Evolutionary conservation across 2,329 filamentous ascomycete genomes (phyloP), one percentile per base, ranked within the genome.

Genomic region (Phialophora tarda): DNA sequence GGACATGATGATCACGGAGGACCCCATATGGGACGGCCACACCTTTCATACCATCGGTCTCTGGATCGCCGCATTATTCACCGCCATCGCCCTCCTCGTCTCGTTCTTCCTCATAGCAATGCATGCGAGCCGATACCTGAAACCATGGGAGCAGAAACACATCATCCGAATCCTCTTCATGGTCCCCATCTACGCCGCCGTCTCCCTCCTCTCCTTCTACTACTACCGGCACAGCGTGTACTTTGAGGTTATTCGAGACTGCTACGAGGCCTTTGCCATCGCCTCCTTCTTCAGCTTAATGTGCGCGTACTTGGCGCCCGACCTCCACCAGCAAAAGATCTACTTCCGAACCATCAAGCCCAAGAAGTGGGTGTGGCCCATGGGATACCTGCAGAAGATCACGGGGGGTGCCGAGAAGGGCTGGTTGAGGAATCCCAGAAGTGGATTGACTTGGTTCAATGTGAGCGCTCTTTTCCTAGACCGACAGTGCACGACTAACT

Each of bases 391-490:
- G 67, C 86, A 88, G 71, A 88, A 85, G 73, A 91, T 88, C 75
- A 90, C 87, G 63, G 89, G 91, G 44, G 89, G 90, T 38, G 77
- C 90, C 66, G 78, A 90, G 66, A 81, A 85, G 61, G 91, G 91
- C 0, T 83, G 84, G 28, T 89, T 91, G 83, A 85, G 91, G 71
- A 89, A 85, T n/a, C 92, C 92, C 0, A 83, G 85, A 71, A 95
- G 90, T 77, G 92, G 92, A 0, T 80, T 96, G 76, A 96, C 92
- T 0, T 95, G 91, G 91, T 96, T 96, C 80, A 96, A 96, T 76
- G 86, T 87, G 58, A 63, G 67, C 50, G 5, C 8, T n/a, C 14
- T 12, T 30, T 12, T 6, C n/a, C 14, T 1, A 5, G 26, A n/a
- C 63, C 32, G 24, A 1, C 23, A 14, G 51, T 28, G 51, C 48